A percentile compares a stretch with the other conserved stretches of the same genome.
These are phyloP conservation scores for Blastobotrys malaysiensis DNA, from an alignment of 1,139 yeast species.

Conservation along the genomic window DNA sequence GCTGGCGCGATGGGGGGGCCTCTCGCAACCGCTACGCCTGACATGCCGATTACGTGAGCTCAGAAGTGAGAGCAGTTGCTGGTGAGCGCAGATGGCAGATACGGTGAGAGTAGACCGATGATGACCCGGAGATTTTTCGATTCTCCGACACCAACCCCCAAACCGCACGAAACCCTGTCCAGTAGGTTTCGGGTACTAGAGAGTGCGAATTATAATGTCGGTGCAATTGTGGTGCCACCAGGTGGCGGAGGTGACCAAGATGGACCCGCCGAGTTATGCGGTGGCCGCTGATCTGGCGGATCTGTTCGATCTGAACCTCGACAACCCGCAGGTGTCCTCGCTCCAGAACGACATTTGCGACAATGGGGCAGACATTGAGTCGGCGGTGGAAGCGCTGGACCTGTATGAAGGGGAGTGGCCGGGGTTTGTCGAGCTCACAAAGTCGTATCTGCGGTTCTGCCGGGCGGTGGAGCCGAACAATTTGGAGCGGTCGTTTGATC, in stretches of 20 bases:
- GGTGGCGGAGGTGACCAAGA: slow-evolving; percentile 15
- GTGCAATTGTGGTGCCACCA: slow-evolving; percentile 22
- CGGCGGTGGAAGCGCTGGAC: slow-evolving; percentile 35
- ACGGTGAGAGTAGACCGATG: no score
- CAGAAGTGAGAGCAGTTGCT: no score
- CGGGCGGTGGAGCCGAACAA: slow-evolving; percentile 59
- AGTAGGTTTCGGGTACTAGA: no score
- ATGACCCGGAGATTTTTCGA: no score
- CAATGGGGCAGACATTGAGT: slow-evolving; percentile 22
- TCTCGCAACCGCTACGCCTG: no score
- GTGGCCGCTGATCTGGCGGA: slow-evolving; percentile 17
- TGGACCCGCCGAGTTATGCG: slow-evolving; percentile 11
- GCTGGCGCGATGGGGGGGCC: no score
- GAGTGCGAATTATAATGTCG: slow-evolving; percentile 18
- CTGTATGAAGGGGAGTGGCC: slow-evolving; percentile 44
- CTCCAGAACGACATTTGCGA: slow-evolving; percentile 32
- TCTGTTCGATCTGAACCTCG: slow-evolving; percentile 27
- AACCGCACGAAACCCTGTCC: no score
- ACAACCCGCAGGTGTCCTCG: slow-evolving; percentile 28
- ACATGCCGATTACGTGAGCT: no score
- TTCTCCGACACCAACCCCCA: no score
- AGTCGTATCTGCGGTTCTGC: slow-evolving; percentile 47
- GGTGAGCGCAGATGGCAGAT: no score
- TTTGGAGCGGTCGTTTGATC: slow-evolving; percentile 51
- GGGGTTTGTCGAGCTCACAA: slow-evolving; percentile 49